Evolutionary conservation across 192 early-diverging fungal genomes (phyloP).

Genomic region (Entomortierella beljakovae): DNA sequence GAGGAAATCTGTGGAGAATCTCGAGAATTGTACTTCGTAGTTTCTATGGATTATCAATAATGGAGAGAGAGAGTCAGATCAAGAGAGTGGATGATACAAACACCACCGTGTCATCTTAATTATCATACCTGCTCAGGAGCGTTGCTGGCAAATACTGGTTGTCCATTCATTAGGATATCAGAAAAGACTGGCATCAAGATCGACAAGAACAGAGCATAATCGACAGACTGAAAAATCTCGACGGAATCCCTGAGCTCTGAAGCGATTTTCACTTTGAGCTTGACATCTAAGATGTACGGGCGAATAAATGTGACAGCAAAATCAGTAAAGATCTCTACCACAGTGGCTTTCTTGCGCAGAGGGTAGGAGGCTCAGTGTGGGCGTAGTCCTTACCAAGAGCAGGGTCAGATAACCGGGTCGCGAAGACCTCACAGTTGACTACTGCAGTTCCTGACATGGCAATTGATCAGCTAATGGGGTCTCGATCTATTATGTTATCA

Average conservation of each 20-base stretch:
- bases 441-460: constrained; percentile 44
- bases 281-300: constrained; percentile 22
- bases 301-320: not conserved
- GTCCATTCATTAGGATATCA: constrained; percentile 77
- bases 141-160: constrained; percentile 79
- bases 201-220: constrained; percentile 83
- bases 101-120: not conserved
- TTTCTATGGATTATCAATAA: constrained; percentile 76
- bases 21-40: constrained; percentile 89
- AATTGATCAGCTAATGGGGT: not conserved
- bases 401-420: constrained; percentile 63
- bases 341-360: not conserved
- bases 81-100: not conserved
- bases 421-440: constrained; percentile 61
- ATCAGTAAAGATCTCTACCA: not conserved
- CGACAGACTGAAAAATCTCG: constrained; percentile 88
- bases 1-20: constrained; percentile 92
- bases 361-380: not conserved
- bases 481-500: not conserved
- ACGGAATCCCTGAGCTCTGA: constrained; percentile 91
- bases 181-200: constrained; percentile 87
- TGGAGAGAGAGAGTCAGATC: not conserved
- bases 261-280: constrained; percentile 84
- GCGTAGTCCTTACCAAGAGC: constrained; percentile 53
- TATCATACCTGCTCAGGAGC: constrained; percentile 76